phyloP scores from a whole-genome alignment of 2,329 filamentous ascomycete species.

The Eurotiales sp. region DNA sequence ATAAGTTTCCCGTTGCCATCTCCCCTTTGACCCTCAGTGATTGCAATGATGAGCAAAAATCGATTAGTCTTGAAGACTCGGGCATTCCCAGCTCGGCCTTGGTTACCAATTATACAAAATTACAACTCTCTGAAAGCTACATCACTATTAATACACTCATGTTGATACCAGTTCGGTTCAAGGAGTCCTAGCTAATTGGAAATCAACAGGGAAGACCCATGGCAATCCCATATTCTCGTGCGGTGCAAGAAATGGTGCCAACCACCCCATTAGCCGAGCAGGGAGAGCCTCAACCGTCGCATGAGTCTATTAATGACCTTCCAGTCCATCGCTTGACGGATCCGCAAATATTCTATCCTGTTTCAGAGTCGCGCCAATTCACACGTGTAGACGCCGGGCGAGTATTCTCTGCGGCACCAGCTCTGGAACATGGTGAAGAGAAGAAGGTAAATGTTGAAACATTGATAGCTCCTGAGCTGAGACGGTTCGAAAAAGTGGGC shows the following conservation, averaged over 20 bases:
- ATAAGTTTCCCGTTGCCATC: background rate
- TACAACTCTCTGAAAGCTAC: constrained; percentile 65
- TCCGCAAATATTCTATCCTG: constrained; percentile 59
- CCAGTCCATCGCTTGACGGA: constrained; percentile 54
- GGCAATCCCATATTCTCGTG: constrained; percentile 70
- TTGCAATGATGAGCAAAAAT: constrained; percentile 65
- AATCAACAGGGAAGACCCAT: constrained; percentile 66
- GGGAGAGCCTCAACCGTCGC: constrained; percentile 38
- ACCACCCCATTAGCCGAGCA: constrained; percentile 49
- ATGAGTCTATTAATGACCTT: constrained; percentile 64
- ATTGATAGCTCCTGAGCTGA: constrained; percentile 29
- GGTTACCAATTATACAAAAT: constrained; percentile 60
- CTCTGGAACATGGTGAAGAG: constrained; percentile 26
- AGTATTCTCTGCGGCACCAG: constrained; percentile 51
- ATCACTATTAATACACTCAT: constrained; percentile 1
- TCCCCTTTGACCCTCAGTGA: constrained; percentile 7
- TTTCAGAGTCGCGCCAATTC: constrained; percentile 61
- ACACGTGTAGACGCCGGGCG: constrained; percentile 63
- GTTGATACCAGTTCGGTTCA: constrained; percentile 9
- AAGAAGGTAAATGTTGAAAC: constrained; percentile 26
- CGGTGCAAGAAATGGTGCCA: constrained; percentile 77
- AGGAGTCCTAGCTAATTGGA: constrained; percentile 11
- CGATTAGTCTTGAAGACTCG: constrained; percentile 99
- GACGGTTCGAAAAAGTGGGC: constrained; percentile 40
- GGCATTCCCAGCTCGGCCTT: constrained; percentile 47